Percentiles rank a stretch among this genome's conserved stretches.
phyloP scores from a whole-genome alignment of 2,329 filamentous ascomycete species.

The Beauveria sp. region DNA sequence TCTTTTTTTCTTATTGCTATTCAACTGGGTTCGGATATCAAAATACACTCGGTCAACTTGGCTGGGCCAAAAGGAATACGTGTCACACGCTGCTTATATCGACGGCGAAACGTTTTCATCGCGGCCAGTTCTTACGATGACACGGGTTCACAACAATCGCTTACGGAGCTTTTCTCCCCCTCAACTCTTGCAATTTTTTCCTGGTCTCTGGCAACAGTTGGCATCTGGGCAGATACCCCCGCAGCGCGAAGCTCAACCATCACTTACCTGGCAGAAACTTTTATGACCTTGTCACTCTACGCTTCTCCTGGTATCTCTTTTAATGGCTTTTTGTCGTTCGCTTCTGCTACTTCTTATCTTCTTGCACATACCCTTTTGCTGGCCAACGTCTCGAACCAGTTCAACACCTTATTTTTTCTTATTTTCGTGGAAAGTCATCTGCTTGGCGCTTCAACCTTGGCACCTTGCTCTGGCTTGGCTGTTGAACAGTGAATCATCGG shows the following conservation, averaged over 20 bases:
- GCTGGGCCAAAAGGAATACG: slow-evolving; percentile 23
- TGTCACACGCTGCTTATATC: slow-evolving; percentile 17
- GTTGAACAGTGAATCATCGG: slow-evolving; percentile 6
- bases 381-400: slow-evolving; percentile 10
- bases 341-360: slow-evolving; percentile 10
- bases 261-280: not conserved
- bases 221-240: slow-evolving; percentile 13
- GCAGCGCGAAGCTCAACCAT: slow-evolving; percentile 8
- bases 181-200: slow-evolving; percentile 1
- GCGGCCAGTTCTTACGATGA: slow-evolving; percentile 7
- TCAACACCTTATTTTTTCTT: slow-evolving; percentile 1
- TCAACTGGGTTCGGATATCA: slow-evolving; percentile 16
- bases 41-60: slow-evolving; percentile 12
- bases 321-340: slow-evolving; percentile 4
- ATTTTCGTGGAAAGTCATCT: not conserved
- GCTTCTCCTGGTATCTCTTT: slow-evolving; percentile 7
- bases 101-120: not conserved
- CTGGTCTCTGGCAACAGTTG: slow-evolving; percentile 4
- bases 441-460: slow-evolving; percentile 2
- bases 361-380: slow-evolving; percentile 12
- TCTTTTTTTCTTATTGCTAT: slow-evolving; percentile 10
- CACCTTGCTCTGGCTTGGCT: slow-evolving; percentile 8
- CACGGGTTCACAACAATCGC: slow-evolving; percentile 5
- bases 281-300: not conserved
- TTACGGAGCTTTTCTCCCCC: not conserved